Evolutionary conservation across 164 flowering plant species (phyloP), one percentile per base, ranked within the genome.

Genomic region (Malania oleifera): DNA sequence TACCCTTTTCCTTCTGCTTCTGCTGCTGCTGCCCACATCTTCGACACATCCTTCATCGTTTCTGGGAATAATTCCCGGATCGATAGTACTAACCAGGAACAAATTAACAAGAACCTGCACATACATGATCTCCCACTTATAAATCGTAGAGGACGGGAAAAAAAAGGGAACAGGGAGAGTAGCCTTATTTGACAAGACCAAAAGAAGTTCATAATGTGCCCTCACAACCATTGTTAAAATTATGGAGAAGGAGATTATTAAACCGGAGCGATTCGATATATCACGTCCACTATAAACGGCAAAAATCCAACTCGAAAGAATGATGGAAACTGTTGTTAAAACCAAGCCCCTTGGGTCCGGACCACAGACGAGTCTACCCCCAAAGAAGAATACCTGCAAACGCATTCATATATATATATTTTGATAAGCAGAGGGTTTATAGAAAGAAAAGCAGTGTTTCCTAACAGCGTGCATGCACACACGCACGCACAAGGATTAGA

Each of bases 51-150:
- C 38, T 37, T 51, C 41, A 25, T 60, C 56, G 34, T 69, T 68
- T 67, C 86, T 66, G 0, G 79, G 80, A 44, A 79, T 70, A 10
- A 79, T 79, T 45, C 86, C 86, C 0, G 86, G 83, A 58, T 82
- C 83, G 23, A 43, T 75, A 27, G 69, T 15, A 57, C 79, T 65
- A 26, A 77, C 80, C 35, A 70, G 25, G 22, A 77, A 27, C 76
- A 79, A 70, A 57, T 72, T 77, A 23, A 63, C 70, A 52, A 82
- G 57, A 58, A 77, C 81, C 83, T 82, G 67, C 52, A 51, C 10
- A 57, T 5, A 61, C 1, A n/a, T n/a, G n/a, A n/a, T n/a, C n/a
- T n/a, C n/a, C n/a, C n/a, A n/a, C n/a, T n/a, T n/a, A n/a, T n/a
- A n/a, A n/a, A n/a, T n/a, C n/a, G n/a, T n/a, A n/a, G n/a, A n/a